Conservation (phyloP, 305 asterid species). For the Rubia balearica region DNA sequence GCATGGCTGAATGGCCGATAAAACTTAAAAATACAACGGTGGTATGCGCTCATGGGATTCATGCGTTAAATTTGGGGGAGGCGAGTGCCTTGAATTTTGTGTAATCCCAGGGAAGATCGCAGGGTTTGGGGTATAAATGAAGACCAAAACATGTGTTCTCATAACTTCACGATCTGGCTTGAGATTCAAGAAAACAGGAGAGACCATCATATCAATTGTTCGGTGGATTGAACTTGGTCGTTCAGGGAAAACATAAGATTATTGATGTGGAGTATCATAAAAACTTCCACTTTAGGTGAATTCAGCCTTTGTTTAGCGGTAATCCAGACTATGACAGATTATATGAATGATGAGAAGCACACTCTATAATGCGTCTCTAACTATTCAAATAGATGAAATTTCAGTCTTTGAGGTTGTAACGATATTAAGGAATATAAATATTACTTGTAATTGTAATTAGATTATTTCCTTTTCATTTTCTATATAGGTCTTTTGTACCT, state of each 20-base stretch:
- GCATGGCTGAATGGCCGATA: slow-evolving; percentile 10
- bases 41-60: neutral
- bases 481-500: too few relatives aligned
- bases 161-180: neutral
- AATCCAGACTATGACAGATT: too few relatives aligned
- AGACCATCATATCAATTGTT: slow-evolving; percentile 6
- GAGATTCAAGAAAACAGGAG: slow-evolving; percentile 16
- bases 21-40: neutral
- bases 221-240: neutral
- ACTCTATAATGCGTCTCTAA: too few relatives aligned
- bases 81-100: neutral
- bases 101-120: neutral
- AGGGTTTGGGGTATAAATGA: neutral
- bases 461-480: too few relatives aligned
- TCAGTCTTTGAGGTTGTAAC: too few relatives aligned
- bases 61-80: neutral
- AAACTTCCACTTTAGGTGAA: neutral
- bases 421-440: too few relatives aligned
- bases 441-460: too few relatives aligned
- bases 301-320: too few relatives aligned
- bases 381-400: too few relatives aligned
- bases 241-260: neutral
- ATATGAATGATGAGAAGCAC: too few relatives aligned
- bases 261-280: neutral
- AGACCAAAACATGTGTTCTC: neutral